Percentiles rank a stretch among this genome's conserved stretches.
Conservation (phyloP, 163 green algal species). For the Scenedesmus sp. region DNA sequence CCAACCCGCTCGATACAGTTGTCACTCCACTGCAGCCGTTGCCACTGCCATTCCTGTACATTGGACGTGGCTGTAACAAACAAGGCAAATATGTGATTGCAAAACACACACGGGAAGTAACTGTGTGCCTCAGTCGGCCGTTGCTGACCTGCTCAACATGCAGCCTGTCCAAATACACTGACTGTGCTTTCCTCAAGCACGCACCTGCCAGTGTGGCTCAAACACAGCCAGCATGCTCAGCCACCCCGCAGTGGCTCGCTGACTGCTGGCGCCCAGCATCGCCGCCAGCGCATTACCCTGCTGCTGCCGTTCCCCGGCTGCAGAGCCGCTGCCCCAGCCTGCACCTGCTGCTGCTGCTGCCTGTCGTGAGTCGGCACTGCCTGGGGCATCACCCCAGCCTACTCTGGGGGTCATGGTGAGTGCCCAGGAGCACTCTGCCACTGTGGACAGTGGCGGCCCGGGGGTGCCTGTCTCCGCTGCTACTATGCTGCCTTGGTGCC, state of each 20-base stretch:
- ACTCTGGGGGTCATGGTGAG: conserved; percentile 81
- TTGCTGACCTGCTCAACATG: no score
- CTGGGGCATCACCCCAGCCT: conserved; percentile 86
- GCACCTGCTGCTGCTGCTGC: not conserved
- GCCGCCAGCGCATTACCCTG: not conserved
- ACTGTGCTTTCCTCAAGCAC: no score
- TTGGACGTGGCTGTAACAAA: no score
- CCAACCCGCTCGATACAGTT: no score
- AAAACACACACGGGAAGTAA: no score
- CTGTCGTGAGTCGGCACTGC: not conserved
- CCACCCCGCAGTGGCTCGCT: conserved; percentile 93
- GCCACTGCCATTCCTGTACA: no score
- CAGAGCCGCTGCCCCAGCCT: not conserved
- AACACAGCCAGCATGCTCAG: conserved; percentile 93
- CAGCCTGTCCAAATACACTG: no score
- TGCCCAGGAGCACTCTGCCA: conserved; percentile 80
- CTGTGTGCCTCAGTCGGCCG: no score
- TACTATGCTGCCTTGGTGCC: conserved; percentile 81
- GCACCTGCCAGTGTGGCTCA: conserved; percentile 97
- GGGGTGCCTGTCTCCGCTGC: conserved; percentile 61
- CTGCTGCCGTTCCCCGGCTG: not conserved
- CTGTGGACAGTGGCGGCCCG: conserved; percentile 74
- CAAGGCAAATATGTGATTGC: no score
- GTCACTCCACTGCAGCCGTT: no score
- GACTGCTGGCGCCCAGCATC: conserved; percentile 36